Conservation (phyloP, 306 rosid genomes). For the Quercus alba region DNA sequence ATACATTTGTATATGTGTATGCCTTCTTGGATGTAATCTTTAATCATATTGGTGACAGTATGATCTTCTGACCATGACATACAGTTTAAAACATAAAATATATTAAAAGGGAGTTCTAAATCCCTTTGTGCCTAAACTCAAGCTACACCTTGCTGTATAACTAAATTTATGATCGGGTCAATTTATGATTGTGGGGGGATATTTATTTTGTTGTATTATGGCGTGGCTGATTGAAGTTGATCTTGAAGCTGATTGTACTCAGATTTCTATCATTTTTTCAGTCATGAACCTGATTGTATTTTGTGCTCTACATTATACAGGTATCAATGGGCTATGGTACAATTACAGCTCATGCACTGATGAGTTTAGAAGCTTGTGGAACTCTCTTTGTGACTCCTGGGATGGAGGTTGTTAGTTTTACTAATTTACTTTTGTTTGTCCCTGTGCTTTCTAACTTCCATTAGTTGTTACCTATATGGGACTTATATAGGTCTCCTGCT, state of each 20-base stretch:
- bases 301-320: constrained; percentile 35
- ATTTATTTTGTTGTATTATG: not conserved
- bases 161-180: not conserved
- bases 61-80: not conserved
- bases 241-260: not conserved
- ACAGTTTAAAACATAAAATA: not conserved
- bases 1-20: not conserved
- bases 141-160: not conserved
- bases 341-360: constrained; percentile 71
- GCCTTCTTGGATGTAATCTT: not conserved
- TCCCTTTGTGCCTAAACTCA: not conserved
- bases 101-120: not conserved
- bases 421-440: constrained; percentile 4
- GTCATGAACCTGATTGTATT: not conserved
- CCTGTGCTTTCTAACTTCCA: constrained; percentile 1
- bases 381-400: constrained; percentile 88
- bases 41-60: not conserved
- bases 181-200: too few relatives aligned
- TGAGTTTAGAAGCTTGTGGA: constrained; percentile 96
- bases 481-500: not conserved
- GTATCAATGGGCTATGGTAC: constrained; percentile 90
- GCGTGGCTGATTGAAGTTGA: not conserved
- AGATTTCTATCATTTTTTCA: not conserved
- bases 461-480: not conserved
- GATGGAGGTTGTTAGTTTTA: constrained; percentile 63